Evolutionary conservation across 106 monocot genomes (phyloP).

Genomic region (Platanthera zijinensis): DNA sequence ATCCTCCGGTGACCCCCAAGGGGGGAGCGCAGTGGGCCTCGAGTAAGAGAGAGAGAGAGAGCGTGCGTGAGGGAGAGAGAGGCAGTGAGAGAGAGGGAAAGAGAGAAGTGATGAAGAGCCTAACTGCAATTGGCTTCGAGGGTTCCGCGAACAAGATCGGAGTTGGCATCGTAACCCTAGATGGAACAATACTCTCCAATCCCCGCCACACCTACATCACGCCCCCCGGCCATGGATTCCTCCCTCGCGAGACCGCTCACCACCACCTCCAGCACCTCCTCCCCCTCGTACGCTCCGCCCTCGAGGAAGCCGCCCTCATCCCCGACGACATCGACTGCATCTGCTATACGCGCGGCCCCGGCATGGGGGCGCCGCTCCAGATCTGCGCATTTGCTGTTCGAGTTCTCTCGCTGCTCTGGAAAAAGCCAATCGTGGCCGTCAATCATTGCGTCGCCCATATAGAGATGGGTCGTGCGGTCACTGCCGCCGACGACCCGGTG

Average conservation of each 20-base stretch:
- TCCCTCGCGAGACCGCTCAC: constrained; percentile 93
- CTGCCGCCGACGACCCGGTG: constrained; percentile 79
- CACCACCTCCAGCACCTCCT: constrained; percentile 87
- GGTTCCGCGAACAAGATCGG: constrained; percentile 99
- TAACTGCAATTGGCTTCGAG: constrained; percentile 69
- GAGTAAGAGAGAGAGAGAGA: too few species aligned
- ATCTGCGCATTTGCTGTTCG: constrained; percentile 68
- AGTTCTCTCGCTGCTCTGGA: constrained; percentile 62
- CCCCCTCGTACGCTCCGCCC: constrained; percentile 64
- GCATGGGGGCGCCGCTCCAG: constrained; percentile 98
- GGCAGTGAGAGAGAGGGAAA: background rate
- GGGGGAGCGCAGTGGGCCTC: too few species aligned
- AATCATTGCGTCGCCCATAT: constrained; percentile 92
- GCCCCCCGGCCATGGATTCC: constrained; percentile 96
- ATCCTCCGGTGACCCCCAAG: too few species aligned
- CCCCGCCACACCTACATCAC: constrained; percentile 96
- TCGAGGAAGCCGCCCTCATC: constrained; percentile 35
- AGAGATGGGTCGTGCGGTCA: constrained; percentile 82
- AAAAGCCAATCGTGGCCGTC: constrained; percentile 79
- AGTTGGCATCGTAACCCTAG: constrained; percentile 57
- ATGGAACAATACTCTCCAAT: constrained; percentile 76
- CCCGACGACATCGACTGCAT: constrained; percentile 76
- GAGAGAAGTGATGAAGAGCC: constrained; percentile 5
- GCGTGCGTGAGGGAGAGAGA: background rate
- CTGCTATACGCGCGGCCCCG: constrained; percentile 97